Percentiles rank a stretch among this genome's conserved stretches.
These are phyloP conservation scores for Globisporangium nodosum DNA, from an alignment of 352 stramenopile genomes.

Conservation along the genomic window DNA sequence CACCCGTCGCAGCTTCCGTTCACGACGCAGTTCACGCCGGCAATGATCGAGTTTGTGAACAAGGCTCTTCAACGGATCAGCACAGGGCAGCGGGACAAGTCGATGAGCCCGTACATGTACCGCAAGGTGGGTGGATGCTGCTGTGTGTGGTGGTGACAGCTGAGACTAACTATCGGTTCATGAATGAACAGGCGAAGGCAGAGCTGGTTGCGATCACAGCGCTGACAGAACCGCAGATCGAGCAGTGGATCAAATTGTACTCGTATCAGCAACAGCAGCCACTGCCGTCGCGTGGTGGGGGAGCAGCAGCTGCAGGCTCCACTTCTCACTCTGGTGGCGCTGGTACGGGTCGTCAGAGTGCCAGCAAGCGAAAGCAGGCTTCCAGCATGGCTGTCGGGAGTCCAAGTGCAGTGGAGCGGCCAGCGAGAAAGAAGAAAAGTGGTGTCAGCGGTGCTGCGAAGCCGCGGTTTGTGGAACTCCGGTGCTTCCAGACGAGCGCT, in stretches of 20 bases:
- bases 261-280: conserved; percentile 20
- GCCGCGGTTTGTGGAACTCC: conserved; percentile 41
- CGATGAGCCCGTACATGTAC: conserved; percentile 30
- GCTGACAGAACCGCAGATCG: conserved; percentile 48
- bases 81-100: conserved; percentile 44
- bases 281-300: neutral
- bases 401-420: conserved; percentile 13
- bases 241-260: conserved; percentile 58
- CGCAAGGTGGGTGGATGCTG: conserved; percentile 27
- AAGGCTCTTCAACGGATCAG: conserved; percentile 51
- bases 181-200: conserved; percentile 23
- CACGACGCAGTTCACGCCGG: conserved; percentile 26
- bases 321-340: conserved; percentile 1
- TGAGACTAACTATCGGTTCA: neutral
- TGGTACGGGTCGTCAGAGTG: conserved; percentile 26
- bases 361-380: conserved; percentile 46
- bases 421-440: conserved; percentile 41
- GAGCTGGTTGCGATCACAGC: conserved; percentile 56
- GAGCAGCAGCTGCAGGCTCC: neutral
- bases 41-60: conserved; percentile 33
- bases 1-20: conserved; percentile 51
- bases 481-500: conserved; percentile 40
- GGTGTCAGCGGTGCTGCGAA: conserved; percentile 1
- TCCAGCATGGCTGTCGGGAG: conserved; percentile 17
- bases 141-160: neutral